These are phyloP conservation scores for Mytilinidion resinicola DNA, from an alignment of 495 filamentous ascomycete species.

Conservation along the genomic window DNA sequence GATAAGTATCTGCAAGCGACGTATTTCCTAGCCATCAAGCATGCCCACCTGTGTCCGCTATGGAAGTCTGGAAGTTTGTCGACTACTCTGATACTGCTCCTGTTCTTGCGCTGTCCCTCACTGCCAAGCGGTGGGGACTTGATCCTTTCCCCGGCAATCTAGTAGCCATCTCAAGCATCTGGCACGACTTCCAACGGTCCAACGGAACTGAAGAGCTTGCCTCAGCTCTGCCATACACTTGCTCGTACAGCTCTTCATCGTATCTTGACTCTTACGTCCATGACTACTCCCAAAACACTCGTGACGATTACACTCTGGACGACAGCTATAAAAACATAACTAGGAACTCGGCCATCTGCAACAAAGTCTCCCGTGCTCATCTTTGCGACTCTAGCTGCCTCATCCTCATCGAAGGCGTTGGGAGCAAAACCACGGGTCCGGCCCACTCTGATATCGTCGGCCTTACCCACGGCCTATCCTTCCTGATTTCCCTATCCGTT, in stretches of 20 bases:
- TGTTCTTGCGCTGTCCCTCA: not conserved
- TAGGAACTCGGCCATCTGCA: not conserved
- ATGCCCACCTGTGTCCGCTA: not conserved
- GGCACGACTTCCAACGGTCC: not conserved
- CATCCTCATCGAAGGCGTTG: not conserved
- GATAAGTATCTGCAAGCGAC: no score
- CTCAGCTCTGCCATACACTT: not conserved
- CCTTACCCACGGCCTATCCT: not conserved
- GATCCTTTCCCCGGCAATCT: slow-evolving; percentile 2
- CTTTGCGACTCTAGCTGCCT: not conserved
- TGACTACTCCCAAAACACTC: no score
- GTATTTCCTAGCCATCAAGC: no score
- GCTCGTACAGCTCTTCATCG: no score
- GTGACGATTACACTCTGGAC: no score
- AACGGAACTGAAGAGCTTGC: not conserved
- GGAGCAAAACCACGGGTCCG: not conserved
- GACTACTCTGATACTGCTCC: not conserved
- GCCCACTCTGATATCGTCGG: not conserved
- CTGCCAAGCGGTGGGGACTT: slow-evolving; percentile 2
- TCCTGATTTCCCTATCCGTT: not conserved
- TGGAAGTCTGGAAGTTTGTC: slow-evolving; percentile 7
- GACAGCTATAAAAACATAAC: not conserved
- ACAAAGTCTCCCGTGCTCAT: no score
- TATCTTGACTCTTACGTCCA: no score
- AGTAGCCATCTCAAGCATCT: not conserved